phyloP scores from a whole-genome alignment of 768 basidiomycete genomes.

The Infundibulicybe gibba region DNA sequence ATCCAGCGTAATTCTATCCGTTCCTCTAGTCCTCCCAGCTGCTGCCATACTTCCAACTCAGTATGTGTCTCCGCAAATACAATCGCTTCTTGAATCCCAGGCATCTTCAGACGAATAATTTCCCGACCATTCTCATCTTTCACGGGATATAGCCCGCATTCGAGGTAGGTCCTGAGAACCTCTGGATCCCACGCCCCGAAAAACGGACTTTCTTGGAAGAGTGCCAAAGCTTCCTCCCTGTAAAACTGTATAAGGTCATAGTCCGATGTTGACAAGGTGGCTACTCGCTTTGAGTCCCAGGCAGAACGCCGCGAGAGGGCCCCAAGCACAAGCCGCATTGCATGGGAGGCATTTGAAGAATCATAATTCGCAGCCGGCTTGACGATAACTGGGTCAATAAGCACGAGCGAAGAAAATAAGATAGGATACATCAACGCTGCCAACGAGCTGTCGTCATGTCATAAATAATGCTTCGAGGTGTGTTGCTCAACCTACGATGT shows the following conservation, averaged over 20 bases:
- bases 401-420: constrained; percentile 67
- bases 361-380: constrained; percentile 14
- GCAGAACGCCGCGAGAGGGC: constrained; percentile 56
- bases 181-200: constrained; percentile 69
- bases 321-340: constrained; percentile 26
- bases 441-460: constrained; percentile 39
- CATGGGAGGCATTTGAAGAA: constrained; percentile 5
- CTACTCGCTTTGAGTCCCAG: constrained; percentile 58
- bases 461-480: not conserved
- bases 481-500: constrained; percentile 48
- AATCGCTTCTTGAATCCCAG: constrained; percentile 59
- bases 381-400: constrained; percentile 77
- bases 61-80: constrained; percentile 50
- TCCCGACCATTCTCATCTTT: constrained; percentile 25
- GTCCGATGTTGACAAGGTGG: not conserved
- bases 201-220: constrained; percentile 55
- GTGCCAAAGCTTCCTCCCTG: constrained; percentile 57
- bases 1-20: constrained; percentile 53
- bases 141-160: constrained; percentile 46
- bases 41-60: constrained; percentile 36
- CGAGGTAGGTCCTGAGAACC: constrained; percentile 56
- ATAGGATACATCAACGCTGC: constrained; percentile 61
- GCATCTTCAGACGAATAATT: constrained; percentile 59
- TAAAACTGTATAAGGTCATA: not conserved
- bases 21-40: constrained; percentile 42